phyloP scores from a whole-genome alignment of 805 yeast genomes.

The Komagataella phaffii region DNA sequence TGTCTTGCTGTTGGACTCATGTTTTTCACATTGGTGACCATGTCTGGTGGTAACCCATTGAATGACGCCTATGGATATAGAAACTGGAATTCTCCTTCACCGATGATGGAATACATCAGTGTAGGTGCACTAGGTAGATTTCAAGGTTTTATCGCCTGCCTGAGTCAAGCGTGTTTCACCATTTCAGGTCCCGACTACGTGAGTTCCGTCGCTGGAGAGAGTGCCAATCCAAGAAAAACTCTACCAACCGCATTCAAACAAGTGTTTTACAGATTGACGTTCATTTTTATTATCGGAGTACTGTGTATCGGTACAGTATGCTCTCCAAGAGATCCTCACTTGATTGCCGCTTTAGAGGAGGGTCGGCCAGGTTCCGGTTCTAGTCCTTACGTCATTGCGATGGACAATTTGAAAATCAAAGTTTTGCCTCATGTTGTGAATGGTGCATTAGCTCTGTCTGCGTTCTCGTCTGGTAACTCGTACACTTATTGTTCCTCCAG shows the following conservation, averaged over 20 bases:
- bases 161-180: slow-evolving; percentile 27
- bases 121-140: slow-evolving; percentile 31
- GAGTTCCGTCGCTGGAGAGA: slow-evolving; percentile 33
- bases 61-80: slow-evolving; percentile 24
- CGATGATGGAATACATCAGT: slow-evolving; percentile 20
- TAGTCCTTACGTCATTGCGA: slow-evolving; percentile 35
- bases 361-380: slow-evolving; percentile 31
- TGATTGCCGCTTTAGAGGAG: slow-evolving; percentile 18
- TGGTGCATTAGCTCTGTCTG: slow-evolving; percentile 25
- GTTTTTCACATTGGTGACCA: slow-evolving; percentile 28
- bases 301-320: slow-evolving; percentile 30
- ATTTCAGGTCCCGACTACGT: slow-evolving; percentile 38
- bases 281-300: slow-evolving; percentile 35
- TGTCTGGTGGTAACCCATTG: slow-evolving; percentile 38
- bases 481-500: slow-evolving; percentile 34
- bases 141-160: slow-evolving; percentile 28
- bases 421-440: slow-evolving; percentile 33
- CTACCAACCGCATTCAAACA: slow-evolving; percentile 34
- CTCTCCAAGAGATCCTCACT: slow-evolving; percentile 26
- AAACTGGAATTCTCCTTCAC: slow-evolving; percentile 15
- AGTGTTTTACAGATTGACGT: slow-evolving; percentile 27
- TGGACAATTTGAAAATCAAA: slow-evolving; percentile 27
- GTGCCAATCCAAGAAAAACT: slow-evolving; percentile 31
- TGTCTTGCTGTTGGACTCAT: slow-evolving; percentile 28
- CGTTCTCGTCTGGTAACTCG: slow-evolving; percentile 35